Evolutionary conservation across 2,329 filamentous ascomycete genomes (phyloP).

Genomic region (Ophiostoma pallidulum): DNA sequence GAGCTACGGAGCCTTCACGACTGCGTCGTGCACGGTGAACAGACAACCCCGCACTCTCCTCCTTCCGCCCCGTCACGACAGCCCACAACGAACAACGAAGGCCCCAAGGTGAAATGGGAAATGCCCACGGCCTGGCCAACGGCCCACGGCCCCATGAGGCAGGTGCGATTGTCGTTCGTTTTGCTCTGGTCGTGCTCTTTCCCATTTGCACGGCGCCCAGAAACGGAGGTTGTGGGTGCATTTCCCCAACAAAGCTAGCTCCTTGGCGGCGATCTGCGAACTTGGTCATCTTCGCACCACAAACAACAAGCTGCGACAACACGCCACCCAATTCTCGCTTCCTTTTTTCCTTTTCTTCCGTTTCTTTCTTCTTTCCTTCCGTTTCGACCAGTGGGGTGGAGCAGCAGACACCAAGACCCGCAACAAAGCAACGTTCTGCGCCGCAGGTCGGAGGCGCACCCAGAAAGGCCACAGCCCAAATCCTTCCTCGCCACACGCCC

Average conservation of each 20-base stretch:
- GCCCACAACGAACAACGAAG: too few relatives aligned
- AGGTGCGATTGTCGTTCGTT: neutral
- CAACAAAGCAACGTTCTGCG: too few relatives aligned
- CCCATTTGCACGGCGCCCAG: neutral
- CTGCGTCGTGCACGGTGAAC: too few relatives aligned
- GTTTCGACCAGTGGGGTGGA: too few relatives aligned
- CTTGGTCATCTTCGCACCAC: neutral
- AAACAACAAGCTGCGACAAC: neutral
- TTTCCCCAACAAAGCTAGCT: conserved; percentile 1
- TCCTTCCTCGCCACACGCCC: too few relatives aligned
- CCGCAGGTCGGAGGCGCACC: too few relatives aligned
- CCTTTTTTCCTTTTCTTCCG: neutral
- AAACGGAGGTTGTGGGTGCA: neutral
- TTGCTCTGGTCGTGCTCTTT: neutral
- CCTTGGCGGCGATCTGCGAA: neutral
- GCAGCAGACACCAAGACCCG: too few relatives aligned
- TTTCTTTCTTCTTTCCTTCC: too few relatives aligned
- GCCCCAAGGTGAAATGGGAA: too few relatives aligned
- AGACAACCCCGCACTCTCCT: conserved; percentile 4
- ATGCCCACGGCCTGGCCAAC: too few relatives aligned
- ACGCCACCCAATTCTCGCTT: neutral
- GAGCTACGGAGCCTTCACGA: neutral
- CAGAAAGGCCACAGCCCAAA: too few relatives aligned
- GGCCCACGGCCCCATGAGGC: neutral
- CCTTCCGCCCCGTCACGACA: neutral